phyloP scores from a whole-genome alignment of 371 early-diverging fungal genomes.

The Blakeslea trispora region DNA sequence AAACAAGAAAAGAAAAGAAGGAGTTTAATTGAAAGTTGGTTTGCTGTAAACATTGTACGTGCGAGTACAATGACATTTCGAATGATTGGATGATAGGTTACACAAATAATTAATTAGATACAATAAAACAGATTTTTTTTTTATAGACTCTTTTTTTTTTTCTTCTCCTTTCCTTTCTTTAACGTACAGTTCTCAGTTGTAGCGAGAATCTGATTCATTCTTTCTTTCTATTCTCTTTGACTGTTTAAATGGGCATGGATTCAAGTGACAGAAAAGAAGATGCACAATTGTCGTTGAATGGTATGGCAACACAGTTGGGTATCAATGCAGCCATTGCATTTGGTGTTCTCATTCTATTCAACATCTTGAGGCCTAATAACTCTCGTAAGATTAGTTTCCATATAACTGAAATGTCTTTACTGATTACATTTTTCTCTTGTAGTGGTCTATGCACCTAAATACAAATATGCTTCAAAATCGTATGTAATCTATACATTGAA shows the following conservation, averaged over 20 bases:
- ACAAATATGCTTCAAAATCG: constrained; percentile 47
- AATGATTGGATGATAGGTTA: no score
- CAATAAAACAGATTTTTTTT: neutral
- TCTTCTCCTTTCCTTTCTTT: neutral
- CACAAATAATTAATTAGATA: no score
- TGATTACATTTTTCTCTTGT: constrained; percentile 3
- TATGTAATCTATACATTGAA: no score
- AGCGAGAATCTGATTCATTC: no score
- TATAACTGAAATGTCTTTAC: constrained; percentile 1
- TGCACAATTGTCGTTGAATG: constrained; percentile 30
- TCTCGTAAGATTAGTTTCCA: constrained; percentile 37
- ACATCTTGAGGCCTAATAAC: constrained; percentile 52
- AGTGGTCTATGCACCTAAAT: constrained; percentile 57
- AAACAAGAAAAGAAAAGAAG: no score
- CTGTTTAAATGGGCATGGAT: neutral
- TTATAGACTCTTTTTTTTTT: neutral
- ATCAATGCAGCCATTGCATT: constrained; percentile 53
- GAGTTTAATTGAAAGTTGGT: no score
- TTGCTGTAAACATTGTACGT: no score
- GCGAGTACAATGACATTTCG: no score
- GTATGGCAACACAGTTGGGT: constrained; percentile 50
- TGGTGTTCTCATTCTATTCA: constrained; percentile 44
- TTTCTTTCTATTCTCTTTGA: no score
- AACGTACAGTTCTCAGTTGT: no score
- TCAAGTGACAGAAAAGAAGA: constrained; percentile 10